Evolutionary conservation across 2,329 filamentous ascomycete genomes (phyloP).

Genomic region (Dryadomyces quercus-mongolicae): DNA sequence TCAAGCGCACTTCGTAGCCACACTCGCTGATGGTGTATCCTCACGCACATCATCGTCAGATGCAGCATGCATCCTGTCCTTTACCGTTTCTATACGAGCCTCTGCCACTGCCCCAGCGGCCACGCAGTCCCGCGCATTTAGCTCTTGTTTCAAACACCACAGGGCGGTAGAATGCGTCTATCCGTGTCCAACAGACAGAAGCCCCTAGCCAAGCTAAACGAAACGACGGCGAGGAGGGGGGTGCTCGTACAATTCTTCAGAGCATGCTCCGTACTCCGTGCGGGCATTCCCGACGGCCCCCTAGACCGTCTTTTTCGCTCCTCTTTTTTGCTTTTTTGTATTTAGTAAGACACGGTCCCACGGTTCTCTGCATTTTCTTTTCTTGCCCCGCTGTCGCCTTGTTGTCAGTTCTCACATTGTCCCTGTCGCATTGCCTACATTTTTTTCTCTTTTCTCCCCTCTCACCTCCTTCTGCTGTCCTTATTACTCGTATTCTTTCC

Average conservation of each 20-base stretch:
- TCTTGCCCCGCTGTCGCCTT: background rate
- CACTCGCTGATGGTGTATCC: no score
- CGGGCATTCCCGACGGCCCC: background rate
- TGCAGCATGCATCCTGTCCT: background rate
- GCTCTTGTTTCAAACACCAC: conserved; percentile 1
- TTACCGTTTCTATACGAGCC: background rate
- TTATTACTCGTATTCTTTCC: background rate
- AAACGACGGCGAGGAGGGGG: background rate
- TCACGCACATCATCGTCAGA: background rate
- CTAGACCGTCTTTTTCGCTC: background rate
- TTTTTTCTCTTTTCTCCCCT: background rate
- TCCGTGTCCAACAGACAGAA: background rate
- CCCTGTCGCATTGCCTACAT: background rate
- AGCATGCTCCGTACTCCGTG: background rate
- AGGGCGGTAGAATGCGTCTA: no score
- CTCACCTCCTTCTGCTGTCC: background rate
- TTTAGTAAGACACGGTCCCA: background rate
- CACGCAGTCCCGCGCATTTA: background rate
- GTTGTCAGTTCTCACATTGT: background rate
- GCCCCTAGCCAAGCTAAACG: background rate
- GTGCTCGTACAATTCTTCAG: background rate
- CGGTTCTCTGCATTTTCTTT: background rate
- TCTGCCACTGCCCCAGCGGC: background rate
- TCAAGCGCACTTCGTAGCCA: no score
- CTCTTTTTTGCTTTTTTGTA: no score